Percentiles rank a stretch among this genome's conserved stretches.
These are phyloP conservation scores for Tricladium varicosporioides DNA, from an alignment of 2,329 filamentous ascomycete species.

Conservation along the genomic window DNA sequence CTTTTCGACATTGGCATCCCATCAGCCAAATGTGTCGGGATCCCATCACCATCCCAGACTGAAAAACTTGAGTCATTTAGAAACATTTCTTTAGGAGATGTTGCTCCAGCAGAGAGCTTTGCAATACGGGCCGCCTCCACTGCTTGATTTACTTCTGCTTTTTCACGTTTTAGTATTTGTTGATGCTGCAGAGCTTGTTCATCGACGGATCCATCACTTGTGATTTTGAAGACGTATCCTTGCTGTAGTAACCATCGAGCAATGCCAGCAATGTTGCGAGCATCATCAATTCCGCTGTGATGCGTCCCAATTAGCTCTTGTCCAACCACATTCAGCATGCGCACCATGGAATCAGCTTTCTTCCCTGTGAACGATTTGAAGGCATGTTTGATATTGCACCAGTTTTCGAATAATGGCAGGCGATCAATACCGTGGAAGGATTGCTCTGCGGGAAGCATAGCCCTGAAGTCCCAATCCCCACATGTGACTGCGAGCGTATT, in stretches of 20 bases:
- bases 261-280: conserved; percentile 16
- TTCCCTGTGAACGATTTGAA: conserved; percentile 15
- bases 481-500: conserved; percentile 17
- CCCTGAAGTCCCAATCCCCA: conserved; percentile 17
- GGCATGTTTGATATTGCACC: conserved; percentile 20
- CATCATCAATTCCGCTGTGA: conserved; percentile 18
- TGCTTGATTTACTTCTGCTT: too few relatives aligned
- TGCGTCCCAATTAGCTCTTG: conserved; percentile 15
- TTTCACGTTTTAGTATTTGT: too few relatives aligned
- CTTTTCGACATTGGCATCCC: too few relatives aligned
- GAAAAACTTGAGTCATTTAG: conserved; percentile 9
- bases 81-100: conserved; percentile 14
- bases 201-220: conserved; percentile 16
- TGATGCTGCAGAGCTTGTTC: too few relatives aligned
- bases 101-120: conserved; percentile 10
- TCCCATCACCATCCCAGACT: conserved; percentile 14
- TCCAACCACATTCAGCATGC: conserved; percentile 17
- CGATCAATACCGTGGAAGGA: conserved; percentile 8
- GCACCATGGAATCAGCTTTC: conserved; percentile 18
- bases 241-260: conserved; percentile 14
- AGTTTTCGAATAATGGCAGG: conserved; percentile 14
- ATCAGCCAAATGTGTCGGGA: conserved; percentile 11
- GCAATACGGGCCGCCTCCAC: too few relatives aligned
- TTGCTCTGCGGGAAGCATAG: conserved; percentile 15
- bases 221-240: conserved; percentile 15